These are phyloP conservation scores for Hymenoscyphus infarciens DNA, from an alignment of 2,329 filamentous ascomycete species.

Conservation along the genomic window DNA sequence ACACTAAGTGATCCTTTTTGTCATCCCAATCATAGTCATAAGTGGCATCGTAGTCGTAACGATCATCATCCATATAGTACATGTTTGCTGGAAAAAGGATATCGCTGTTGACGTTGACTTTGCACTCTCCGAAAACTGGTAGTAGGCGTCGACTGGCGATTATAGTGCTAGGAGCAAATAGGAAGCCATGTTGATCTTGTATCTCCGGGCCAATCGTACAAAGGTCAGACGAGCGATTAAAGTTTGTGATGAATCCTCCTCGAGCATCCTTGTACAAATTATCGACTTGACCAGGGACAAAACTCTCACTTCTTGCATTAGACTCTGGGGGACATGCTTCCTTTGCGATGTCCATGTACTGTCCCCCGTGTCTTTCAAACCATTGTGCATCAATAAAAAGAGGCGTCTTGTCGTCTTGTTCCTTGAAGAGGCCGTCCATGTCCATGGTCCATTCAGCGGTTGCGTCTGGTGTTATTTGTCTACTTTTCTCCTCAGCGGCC, in stretches of 20 bases:
- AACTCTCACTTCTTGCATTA: constrained; percentile 40
- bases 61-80: constrained; percentile 57
- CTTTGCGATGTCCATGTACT: constrained; percentile 58
- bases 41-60: constrained; percentile 54
- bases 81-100: constrained; percentile 62
- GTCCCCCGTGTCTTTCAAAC: constrained; percentile 38
- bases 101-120: constrained; percentile 60
- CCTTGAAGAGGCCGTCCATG: constrained; percentile 34
- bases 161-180: constrained; percentile 52
- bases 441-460: constrained; percentile 43
- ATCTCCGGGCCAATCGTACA: constrained; percentile 53
- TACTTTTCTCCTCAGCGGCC: constrained; percentile 43
- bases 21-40: constrained; percentile 56
- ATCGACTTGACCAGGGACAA: constrained; percentile 37
- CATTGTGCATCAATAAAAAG: constrained; percentile 26
- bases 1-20: constrained; percentile 55
- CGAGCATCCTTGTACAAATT: constrained; percentile 41
- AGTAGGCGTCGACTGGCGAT: constrained; percentile 52
- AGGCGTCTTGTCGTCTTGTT: constrained; percentile 19
- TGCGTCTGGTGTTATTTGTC: constrained; percentile 42
- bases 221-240: constrained; percentile 54
- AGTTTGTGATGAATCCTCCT: constrained; percentile 55
- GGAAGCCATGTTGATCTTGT: constrained; percentile 50
- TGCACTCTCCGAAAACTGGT: constrained; percentile 60
- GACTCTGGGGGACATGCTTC: constrained; percentile 55